These are phyloP conservation scores for Colletotrichum liaoningense DNA, from an alignment of 2,329 filamentous ascomycete genomes.

Conservation along the genomic window DNA sequence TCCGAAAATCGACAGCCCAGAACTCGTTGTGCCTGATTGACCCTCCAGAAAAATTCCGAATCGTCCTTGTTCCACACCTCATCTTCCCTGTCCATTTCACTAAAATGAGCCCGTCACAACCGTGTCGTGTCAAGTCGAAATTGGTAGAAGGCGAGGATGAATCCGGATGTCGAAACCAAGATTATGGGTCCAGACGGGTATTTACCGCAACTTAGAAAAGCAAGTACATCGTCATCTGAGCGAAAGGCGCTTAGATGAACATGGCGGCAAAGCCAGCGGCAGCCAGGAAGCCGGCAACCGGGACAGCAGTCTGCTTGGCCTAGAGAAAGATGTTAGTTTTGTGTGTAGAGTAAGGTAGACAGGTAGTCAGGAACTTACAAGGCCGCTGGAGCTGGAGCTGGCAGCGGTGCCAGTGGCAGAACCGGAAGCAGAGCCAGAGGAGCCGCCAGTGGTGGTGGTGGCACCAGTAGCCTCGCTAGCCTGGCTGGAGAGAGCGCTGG, in stretches of 20 bases:
- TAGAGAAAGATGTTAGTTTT: constrained; percentile 8
- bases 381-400: constrained; percentile 27
- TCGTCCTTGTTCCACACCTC: constrained; percentile 19
- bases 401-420: constrained; percentile 20
- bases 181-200: constrained; percentile 50
- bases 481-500: constrained; percentile 39
- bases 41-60: constrained; percentile 33
- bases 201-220: constrained; percentile 50
- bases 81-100: constrained; percentile 13
- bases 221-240: constrained; percentile 26
- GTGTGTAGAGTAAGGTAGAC: background rate
- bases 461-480: constrained; percentile 30
- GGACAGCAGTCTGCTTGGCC: constrained; percentile 53
- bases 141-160: constrained; percentile 39
- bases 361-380: constrained; percentile 38
- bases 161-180: constrained; percentile 35
- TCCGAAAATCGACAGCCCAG: constrained; percentile 44
- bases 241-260: constrained; percentile 53
- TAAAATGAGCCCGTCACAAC: constrained; percentile 29
- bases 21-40: constrained; percentile 47
- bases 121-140: constrained; percentile 12
- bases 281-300: constrained; percentile 56
- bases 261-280: constrained; percentile 61
- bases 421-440: background rate
- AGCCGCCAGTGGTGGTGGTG: constrained; percentile 29